Evolutionary conservation across 2,329 filamentous ascomycete species (phyloP).

Genomic region (Aspergillus amoenus): DNA sequence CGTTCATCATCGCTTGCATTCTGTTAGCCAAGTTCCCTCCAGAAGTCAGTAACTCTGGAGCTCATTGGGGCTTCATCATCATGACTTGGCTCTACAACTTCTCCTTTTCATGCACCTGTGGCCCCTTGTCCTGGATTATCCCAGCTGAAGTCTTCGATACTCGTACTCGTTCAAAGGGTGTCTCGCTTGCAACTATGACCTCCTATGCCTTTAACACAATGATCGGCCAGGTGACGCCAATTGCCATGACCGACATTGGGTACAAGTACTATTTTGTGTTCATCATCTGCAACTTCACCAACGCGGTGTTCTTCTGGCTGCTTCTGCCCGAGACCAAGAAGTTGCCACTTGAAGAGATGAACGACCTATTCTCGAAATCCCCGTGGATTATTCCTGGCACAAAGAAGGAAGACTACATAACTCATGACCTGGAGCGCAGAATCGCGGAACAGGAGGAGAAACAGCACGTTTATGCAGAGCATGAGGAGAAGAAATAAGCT

Average conservation of each 20-base stretch:
- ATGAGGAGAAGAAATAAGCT: constrained; percentile 15
- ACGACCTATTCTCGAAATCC: constrained; percentile 64
- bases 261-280: constrained; percentile 63
- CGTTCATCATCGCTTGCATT: constrained; percentile 67
- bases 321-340: constrained; percentile 66
- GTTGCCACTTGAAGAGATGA: constrained; percentile 67
- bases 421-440: constrained; percentile 60
- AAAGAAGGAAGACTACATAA: constrained; percentile 53
- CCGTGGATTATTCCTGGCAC: constrained; percentile 62
- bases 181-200: constrained; percentile 71
- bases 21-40: constrained; percentile 63
- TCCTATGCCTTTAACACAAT: constrained; percentile 75
- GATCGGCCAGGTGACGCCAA: constrained; percentile 68
- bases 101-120: constrained; percentile 69
- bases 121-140: constrained; percentile 63
- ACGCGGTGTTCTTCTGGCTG: constrained; percentile 67
- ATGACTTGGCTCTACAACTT: constrained; percentile 81
- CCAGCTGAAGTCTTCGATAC: constrained; percentile 74
- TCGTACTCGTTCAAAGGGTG: constrained; percentile 70
- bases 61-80: constrained; percentile 62
- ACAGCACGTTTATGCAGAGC: constrained; percentile 23
- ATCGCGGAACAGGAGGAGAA: constrained; percentile 60
- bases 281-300: constrained; percentile 67
- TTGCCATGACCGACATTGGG: constrained; percentile 56
- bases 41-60: constrained; percentile 40